Evolutionary conservation across 2,329 filamentous ascomycete species (phyloP).

Genomic region (Verticillium dahliae): DNA sequence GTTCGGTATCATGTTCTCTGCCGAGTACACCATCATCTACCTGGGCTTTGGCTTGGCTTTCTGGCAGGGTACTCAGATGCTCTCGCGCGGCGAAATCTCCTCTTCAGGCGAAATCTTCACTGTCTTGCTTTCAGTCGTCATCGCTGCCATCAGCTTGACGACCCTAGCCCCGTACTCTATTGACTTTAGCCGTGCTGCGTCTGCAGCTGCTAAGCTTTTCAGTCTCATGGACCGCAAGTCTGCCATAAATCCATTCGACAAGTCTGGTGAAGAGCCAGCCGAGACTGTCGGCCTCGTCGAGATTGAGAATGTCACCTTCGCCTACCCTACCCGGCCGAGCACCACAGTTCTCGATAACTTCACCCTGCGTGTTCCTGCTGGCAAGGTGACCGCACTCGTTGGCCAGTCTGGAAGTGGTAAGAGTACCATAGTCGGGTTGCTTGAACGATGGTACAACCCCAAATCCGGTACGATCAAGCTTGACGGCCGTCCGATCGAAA

Average conservation of each 20-base stretch:
- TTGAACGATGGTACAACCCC: constrained; percentile 32
- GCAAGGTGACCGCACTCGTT: constrained; percentile 36
- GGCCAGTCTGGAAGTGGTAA: constrained; percentile 30
- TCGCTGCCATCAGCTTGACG: constrained; percentile 28
- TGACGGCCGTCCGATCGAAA: constrained; percentile 24
- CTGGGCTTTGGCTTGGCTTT: constrained; percentile 35
- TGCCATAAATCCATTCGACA: constrained; percentile 26
- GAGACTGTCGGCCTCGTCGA: constrained; percentile 25
- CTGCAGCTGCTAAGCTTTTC: constrained; percentile 27
- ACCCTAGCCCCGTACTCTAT: constrained; percentile 28
- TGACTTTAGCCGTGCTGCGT: constrained; percentile 29
- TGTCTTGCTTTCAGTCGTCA: constrained; percentile 30
- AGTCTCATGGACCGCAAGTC: constrained; percentile 29
- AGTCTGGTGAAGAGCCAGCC: constrained; percentile 20
- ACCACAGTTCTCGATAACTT: constrained; percentile 34
- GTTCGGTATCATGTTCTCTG: constrained; percentile 29
- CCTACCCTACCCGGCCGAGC: constrained; percentile 37
- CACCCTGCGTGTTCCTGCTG: constrained; percentile 33
- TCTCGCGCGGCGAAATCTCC: constrained; percentile 26
- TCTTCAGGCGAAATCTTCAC: constrained; percentile 31
- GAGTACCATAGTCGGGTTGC: constrained; percentile 30
- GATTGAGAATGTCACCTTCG: constrained; percentile 33
- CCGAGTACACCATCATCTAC: constrained; percentile 33
- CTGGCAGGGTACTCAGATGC: constrained; percentile 35
- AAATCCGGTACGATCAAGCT: constrained; percentile 25